phyloP scores from a whole-genome alignment of 2,329 filamentous ascomycete species.

The Diplodia seriata region DNA sequence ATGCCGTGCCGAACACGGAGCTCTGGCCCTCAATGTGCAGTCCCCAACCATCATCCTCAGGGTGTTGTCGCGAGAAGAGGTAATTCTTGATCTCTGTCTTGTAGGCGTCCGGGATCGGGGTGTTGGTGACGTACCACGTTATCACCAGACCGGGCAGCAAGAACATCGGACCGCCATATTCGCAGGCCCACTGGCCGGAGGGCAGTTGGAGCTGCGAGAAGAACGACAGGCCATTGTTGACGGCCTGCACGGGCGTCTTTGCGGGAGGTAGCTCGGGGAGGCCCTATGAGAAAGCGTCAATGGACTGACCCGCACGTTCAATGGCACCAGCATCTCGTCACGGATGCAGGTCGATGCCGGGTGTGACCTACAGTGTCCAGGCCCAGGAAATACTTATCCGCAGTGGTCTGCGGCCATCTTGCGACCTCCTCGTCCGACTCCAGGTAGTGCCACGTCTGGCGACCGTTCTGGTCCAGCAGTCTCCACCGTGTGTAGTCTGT shows the following conservation, averaged over 20 bases:
- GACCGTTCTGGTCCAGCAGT: slow-evolving; percentile 78
- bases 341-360: background rate
- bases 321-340: background rate
- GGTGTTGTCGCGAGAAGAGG: slow-evolving; percentile 81
- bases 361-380: slow-evolving; percentile 70
- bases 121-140: slow-evolving; percentile 87
- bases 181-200: slow-evolving; percentile 93
- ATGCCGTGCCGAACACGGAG: slow-evolving; percentile 84
- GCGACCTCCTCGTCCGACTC: slow-evolving; percentile 71
- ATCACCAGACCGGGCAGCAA: slow-evolving; percentile 85
- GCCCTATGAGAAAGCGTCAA: slow-evolving; percentile 59
- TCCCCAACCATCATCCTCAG: slow-evolving; percentile 94
- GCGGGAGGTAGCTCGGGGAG: slow-evolving; percentile 75
- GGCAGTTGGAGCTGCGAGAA: slow-evolving; percentile 88
- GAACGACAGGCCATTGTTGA: slow-evolving; percentile 83
- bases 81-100: slow-evolving; percentile 92
- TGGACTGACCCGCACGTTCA: slow-evolving; percentile 7
- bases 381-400: slow-evolving; percentile 90
- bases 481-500: slow-evolving; percentile 88
- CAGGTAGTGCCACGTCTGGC: slow-evolving; percentile 95
- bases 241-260: slow-evolving; percentile 76
- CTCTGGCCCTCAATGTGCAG: slow-evolving; percentile 94
- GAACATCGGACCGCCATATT: slow-evolving; percentile 98
- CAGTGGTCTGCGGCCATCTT: slow-evolving; percentile 82
- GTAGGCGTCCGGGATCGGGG: slow-evolving; percentile 79